Evolutionary conservation across 2,329 filamentous ascomycete genomes (phyloP), one percentile per base, ranked within the genome.

Genomic region (Penicillium olsonii): DNA sequence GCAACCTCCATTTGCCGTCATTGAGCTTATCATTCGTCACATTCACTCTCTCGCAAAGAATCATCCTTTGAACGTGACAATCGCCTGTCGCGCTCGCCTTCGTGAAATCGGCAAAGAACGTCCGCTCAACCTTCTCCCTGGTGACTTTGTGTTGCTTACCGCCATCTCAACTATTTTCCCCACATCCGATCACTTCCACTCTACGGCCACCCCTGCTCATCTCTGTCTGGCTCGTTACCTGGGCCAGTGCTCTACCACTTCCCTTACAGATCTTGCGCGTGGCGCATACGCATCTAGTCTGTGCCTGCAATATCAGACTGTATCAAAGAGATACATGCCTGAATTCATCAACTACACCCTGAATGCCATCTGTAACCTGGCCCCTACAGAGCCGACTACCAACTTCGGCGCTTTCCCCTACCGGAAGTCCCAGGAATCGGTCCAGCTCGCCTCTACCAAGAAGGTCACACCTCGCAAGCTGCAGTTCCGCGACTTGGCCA

Each of bases 111-210:
- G 81, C 34, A 69, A 78, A 11, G 71, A 78, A 2, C 78, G 76
- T 22, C 69, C 76, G 0, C 63, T 83, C 78, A 61, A 81, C 69
- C 63, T 80, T 68, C 60, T 69, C 11, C 67, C 79, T n/a, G 89
- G 90, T 15, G 92, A 99, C 63, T 73, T 99, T 17, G 74, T 91
- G 18, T 74, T 95, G n/a, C 75, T 99, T 29, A 92, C 90, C 0
- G 91, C 90, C 0, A 83, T 96, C 52, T 84, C 87, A 34, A 85
- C 84, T 2, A 88, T 95, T 45, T 99, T 95, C 64, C 92, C 94
- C 4, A 96, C 94, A 0, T 96, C 92, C 0, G 94, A 99, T 71
- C 92, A 97, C 72, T 99, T 97, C 71, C 94, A 99, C 64, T 87
- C 94, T 61, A 90, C 97, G 29, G 87, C 90, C 34, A 99, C 94